Percentiles rank a stretch among this genome's conserved stretches.
phyloP scores from a whole-genome alignment of 2,329 filamentous ascomycete species.

The Cladosporium sphaerospermum region DNA sequence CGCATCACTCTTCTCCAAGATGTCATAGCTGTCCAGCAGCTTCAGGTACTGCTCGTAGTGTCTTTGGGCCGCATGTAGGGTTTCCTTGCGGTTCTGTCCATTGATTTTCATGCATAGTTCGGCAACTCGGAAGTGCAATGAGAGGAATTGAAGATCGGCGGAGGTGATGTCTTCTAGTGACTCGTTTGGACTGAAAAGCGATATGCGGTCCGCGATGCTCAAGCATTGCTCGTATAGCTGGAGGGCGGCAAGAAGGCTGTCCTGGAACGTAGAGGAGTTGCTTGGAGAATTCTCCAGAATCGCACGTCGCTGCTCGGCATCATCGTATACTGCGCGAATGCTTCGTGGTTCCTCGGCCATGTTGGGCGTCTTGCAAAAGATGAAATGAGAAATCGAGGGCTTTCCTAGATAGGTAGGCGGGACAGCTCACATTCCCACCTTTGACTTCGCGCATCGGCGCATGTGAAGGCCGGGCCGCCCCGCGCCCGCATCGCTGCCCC shows the following conservation, averaged over 20 bases:
- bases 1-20: conserved; percentile 60
- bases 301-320: conserved; percentile 51
- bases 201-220: conserved; percentile 60
- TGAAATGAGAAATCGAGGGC: not conserved
- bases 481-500: not conserved
- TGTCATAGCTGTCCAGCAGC: conserved; percentile 69
- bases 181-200: conserved; percentile 89
- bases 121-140: conserved; percentile 70
- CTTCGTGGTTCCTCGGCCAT: conserved; percentile 46
- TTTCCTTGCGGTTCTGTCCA: conserved; percentile 49
- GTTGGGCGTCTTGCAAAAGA: not conserved
- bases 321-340: conserved; percentile 46
- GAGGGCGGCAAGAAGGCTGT: conserved; percentile 62
- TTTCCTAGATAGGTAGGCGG: too few relatives aligned
- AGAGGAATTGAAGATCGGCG: conserved; percentile 74
- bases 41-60: conserved; percentile 75
- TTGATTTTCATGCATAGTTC: conserved; percentile 69
- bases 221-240: conserved; percentile 67
- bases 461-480: not conserved
- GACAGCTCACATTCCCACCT: not conserved
- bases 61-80: conserved; percentile 58
- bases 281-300: conserved; percentile 59
- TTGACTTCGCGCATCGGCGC: not conserved
- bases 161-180: conserved; percentile 79
- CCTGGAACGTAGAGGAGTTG: conserved; percentile 59